Evolutionary conservation across 1,139 yeast genomes (phyloP).

Genomic region (Magnusiomyces tetraspermus): DNA sequence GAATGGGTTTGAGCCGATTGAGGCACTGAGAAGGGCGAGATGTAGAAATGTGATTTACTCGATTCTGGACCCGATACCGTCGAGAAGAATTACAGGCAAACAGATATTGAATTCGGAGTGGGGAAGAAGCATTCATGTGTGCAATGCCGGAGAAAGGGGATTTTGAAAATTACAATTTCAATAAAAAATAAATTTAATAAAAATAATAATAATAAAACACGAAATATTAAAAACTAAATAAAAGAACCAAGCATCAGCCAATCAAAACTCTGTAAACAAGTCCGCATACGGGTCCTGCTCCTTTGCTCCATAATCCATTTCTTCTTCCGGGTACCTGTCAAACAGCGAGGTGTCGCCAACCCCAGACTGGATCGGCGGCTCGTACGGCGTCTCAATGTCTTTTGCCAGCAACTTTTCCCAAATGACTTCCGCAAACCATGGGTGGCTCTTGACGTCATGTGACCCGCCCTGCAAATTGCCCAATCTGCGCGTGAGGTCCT

Average conservation of each 20-base stretch:
- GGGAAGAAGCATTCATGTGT: slow-evolving; percentile 81
- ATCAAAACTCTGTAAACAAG: slow-evolving; percentile 65
- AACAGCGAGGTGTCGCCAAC: slow-evolving; percentile 93
- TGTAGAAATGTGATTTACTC: slow-evolving; percentile 90
- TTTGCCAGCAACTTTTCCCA: slow-evolving; percentile 86
- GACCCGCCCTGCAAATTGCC: slow-evolving; percentile 90
- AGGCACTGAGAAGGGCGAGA: slow-evolving; percentile 62
- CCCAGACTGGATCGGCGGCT: slow-evolving; percentile 95
- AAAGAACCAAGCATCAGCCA: not conserved
- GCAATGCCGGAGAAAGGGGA: slow-evolving; percentile 52
- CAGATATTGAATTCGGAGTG: slow-evolving; percentile 89
- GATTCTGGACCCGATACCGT: slow-evolving; percentile 81
- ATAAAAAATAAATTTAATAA: not conserved
- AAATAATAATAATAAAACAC: not conserved
- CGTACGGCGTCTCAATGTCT: slow-evolving; percentile 95
- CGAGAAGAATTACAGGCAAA: slow-evolving; percentile 73
- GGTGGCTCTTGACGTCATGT: slow-evolving; percentile 77
- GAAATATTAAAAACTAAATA: not conserved
- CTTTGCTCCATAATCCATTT: slow-evolving; percentile 67
- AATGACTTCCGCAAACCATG: slow-evolving; percentile 91
- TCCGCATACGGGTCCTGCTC: slow-evolving; percentile 77
- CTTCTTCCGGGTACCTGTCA: slow-evolving; percentile 91
- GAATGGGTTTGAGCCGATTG: slow-evolving; percentile 87
- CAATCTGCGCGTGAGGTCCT: slow-evolving; percentile 77
- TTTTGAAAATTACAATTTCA: too few species aligned